Percentiles rank a stretch among this genome's conserved stretches.
Conservation (phyloP, 768 basidiomycete genomes). For the Kwoniella mangroviensis region DNA sequence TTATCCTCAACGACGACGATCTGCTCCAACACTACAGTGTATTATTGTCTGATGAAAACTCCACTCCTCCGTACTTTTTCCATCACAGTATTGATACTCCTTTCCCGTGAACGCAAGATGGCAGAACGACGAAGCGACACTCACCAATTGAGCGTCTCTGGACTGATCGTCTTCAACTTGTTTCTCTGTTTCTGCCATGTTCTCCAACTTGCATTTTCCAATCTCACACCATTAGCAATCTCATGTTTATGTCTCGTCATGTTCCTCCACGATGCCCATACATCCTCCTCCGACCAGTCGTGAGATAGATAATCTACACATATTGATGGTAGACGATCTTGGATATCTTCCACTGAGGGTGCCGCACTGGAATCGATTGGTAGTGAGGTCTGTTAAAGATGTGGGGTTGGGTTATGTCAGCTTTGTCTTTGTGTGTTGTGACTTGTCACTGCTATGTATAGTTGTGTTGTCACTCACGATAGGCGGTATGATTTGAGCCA, state of each 20-base stretch:
- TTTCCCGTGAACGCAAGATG: neutral
- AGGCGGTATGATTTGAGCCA: conserved; percentile 57
- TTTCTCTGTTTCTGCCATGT: conserved; percentile 99
- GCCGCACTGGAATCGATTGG: conserved; percentile 57
- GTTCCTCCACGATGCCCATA: conserved; percentile 96
- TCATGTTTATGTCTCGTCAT: conserved; percentile 99
- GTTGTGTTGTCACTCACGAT: conserved; percentile 45
- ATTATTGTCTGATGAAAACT: too few relatives aligned
- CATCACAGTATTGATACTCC: too few relatives aligned
- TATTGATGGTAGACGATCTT: conserved; percentile 75
- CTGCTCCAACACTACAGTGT: neutral
- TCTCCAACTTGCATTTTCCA: conserved; percentile 98
- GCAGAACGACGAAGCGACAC: conserved; percentile 48
- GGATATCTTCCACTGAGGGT: conserved; percentile 63
- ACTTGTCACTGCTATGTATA: neutral
- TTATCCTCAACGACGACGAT: neutral
- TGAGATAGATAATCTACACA: conserved; percentile 99
- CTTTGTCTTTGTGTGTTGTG: neutral
- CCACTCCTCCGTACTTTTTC: too few relatives aligned
- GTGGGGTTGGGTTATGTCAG: neutral
- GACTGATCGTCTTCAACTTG: conserved; percentile 89
- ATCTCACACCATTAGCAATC: conserved; percentile 88
- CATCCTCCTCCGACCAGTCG: conserved; percentile 96
- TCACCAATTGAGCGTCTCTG: conserved; percentile 98
- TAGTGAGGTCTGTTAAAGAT: conserved; percentile 48